Base-by-base conservation (phyloP, 2,329 filamentous ascomycete genomes). In the Monilinia aucupariae region DNA sequence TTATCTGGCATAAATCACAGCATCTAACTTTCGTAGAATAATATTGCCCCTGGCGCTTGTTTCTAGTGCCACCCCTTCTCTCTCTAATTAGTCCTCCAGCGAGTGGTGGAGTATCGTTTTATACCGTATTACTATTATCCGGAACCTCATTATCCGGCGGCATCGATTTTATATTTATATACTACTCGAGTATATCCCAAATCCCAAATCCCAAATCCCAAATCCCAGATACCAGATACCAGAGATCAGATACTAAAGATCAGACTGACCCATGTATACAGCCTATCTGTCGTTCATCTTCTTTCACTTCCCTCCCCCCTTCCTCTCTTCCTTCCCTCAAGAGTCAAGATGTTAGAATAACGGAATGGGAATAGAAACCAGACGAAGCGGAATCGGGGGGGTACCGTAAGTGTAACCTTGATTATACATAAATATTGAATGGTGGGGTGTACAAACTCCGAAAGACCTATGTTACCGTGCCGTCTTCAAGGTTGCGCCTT, bases 41-140 rank as follows among this genome's bases (percentile, higher is more conserved):
- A 43, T 39, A 5, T 17, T 60, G 54, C 54, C 53, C 61, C 61
- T 63, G 61, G 61, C 54, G 61, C 61, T 63, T 63, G 48, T 63
- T 63, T 63, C 61, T 25, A 25, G 7, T 53, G 32, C 22, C 41
- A n/a, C 15, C 30, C 12, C 9, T 25, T 20, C 41, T 17, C 43
- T 59, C 41, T 43, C 25, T 25, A 27, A 49, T 37, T 13, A 4
- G n/a, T n/a, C n/a, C n/a, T 37, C 27, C 30, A 37, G n/a, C 22
- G n/a, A n/a, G 13, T 59, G 43, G 20, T n/a, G n/a, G n/a, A n/a
- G n/a, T n/a, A n/a, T n/a, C n/a, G n/a, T n/a, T n/a, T n/a, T n/a
- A n/a, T n/a, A n/a, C n/a, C n/a, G n/a, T n/a, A n/a, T n/a, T n/a
- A n/a, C n/a, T n/a, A n/a, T n/a, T n/a, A n/a, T n/a, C n/a, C n/a